phyloP scores from a whole-genome alignment of 805 yeast genomes.

The Pichia rugopelliculosa region DNA sequence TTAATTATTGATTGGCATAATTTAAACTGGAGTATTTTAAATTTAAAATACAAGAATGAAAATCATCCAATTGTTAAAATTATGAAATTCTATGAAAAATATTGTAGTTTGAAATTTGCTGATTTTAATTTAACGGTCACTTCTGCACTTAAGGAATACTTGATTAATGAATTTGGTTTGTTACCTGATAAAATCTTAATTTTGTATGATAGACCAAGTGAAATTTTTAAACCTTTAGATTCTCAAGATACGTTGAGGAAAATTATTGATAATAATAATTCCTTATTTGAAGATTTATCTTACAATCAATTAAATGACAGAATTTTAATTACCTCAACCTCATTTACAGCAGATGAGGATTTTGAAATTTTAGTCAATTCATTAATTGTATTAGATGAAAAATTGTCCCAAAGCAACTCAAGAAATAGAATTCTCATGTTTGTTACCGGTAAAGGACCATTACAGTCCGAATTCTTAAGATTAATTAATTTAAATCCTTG shows the following conservation, averaged over 20 bases:
- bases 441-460: constrained; percentile 98
- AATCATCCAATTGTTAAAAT: constrained; percentile 56
- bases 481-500: constrained; percentile 22
- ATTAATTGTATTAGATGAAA: constrained; percentile 48
- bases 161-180: constrained; percentile 50
- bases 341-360: constrained; percentile 96
- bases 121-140: constrained; percentile 78
- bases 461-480: constrained; percentile 40
- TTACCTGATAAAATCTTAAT: constrained; percentile 44
- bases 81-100: constrained; percentile 55
- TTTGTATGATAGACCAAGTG: constrained; percentile 81
- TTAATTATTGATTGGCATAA: constrained; percentile 95
- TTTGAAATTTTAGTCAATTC: constrained; percentile 63
- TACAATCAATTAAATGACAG: constrained; percentile 35
- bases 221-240: constrained; percentile 49
- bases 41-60: constrained; percentile 47
- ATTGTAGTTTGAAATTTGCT: constrained; percentile 53
- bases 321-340: constrained; percentile 79
- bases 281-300: constrained; percentile 23
- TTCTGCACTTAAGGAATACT: constrained; percentile 54
- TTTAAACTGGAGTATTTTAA: constrained; percentile 75
- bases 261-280: constrained; percentile 31
- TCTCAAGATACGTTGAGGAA: constrained; percentile 21
- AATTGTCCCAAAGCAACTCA: constrained; percentile 16
- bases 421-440: constrained; percentile 52